Evolutionary conservation across 768 basidiomycete species (phyloP), one percentile per base, ranked within the genome.

Genomic region (Tephrocybe sp.): DNA sequence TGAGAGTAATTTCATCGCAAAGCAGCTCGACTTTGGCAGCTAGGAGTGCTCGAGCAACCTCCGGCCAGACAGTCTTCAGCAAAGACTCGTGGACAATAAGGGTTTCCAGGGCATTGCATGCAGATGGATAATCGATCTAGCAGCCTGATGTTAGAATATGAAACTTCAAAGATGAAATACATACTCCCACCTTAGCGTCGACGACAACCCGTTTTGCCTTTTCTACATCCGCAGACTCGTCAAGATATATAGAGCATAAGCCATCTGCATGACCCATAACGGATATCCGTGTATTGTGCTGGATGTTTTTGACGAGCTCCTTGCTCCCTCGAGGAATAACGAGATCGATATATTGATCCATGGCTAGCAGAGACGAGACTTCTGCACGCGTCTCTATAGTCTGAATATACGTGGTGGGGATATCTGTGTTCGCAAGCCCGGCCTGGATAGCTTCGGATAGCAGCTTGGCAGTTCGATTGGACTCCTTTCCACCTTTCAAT

Each of bases 261-360:
- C 97, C 97, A 68, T 99, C 97, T 6, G 97, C 95, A 63, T 99
- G 97, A 1, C 97, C 97, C 94, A 99, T 98, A 38, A 99, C 97
- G 2, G 97, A 88, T 54, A 99, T 98, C 52, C 88, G 78, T 0
- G 96, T 97, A 57, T 75, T 83, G 51, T 89, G 88, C 66, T 98
- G 93, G 52, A 99, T 97, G 66, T 75, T 88, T 59, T 73, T 78
- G 23, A 98, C 97, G 11, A 99, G 83, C 55, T 79, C 81, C 59
- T 96, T 96, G 63, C 95, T 94, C 5, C 97, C 97, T 48, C 97
- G 77, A 1, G 97, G 97, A 65, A 98, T 98, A 47, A 98, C 95
- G 18, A 99, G 78, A 68, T 98, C 95, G 62, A 99, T 98, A 69
- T 93, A 95, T 40, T 81, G 81, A 66, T 98, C 96, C 61, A 95